These are phyloP conservation scores for Penicillium waksmanii DNA, from an alignment of 495 filamentous ascomycete genomes.

Conservation along the genomic window DNA sequence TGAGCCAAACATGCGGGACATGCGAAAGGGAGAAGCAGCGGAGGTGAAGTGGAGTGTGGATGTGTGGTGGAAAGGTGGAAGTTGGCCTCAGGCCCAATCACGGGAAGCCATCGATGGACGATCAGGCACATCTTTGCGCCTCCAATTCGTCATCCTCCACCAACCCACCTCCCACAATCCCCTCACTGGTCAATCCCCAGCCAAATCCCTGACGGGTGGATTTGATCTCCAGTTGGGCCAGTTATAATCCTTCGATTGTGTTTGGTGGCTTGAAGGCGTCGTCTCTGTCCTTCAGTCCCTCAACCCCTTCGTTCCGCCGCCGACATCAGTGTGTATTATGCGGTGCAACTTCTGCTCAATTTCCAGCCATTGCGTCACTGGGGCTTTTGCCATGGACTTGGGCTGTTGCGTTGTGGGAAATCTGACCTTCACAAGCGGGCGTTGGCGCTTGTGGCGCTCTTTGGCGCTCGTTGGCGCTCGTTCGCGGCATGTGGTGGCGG, in stretches of 20 bases:
- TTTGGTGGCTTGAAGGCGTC: not conserved
- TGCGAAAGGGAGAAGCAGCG: not conserved
- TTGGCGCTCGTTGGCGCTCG: not conserved
- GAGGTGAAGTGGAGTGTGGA: not conserved
- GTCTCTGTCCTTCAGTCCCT: not conserved
- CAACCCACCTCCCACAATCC: not conserved
- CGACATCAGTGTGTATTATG: not conserved
- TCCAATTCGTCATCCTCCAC: not conserved
- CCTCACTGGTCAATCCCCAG: not conserved
- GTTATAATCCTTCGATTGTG: not conserved
- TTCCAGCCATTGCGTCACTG: slow-evolving; percentile 17
- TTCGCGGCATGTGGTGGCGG: slow-evolving; percentile 16
- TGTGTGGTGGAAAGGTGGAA: not conserved
- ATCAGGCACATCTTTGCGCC: slow-evolving; percentile 1
- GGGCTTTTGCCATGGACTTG: not conserved
- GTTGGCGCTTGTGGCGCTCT: slow-evolving; percentile 6
- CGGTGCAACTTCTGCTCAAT: not conserved
- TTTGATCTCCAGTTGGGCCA: not conserved
- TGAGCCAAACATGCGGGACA: not conserved
- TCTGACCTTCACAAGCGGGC: not conserved
- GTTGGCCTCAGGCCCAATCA: not conserved
- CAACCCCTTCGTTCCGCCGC: not conserved
- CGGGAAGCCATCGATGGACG: not conserved
- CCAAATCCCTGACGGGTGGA: too few relatives aligned
- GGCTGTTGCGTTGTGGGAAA: not conserved